Conservation (phyloP, 192 early-diverging fungal genomes). For the Chytriomyces hyalinus region DNA sequence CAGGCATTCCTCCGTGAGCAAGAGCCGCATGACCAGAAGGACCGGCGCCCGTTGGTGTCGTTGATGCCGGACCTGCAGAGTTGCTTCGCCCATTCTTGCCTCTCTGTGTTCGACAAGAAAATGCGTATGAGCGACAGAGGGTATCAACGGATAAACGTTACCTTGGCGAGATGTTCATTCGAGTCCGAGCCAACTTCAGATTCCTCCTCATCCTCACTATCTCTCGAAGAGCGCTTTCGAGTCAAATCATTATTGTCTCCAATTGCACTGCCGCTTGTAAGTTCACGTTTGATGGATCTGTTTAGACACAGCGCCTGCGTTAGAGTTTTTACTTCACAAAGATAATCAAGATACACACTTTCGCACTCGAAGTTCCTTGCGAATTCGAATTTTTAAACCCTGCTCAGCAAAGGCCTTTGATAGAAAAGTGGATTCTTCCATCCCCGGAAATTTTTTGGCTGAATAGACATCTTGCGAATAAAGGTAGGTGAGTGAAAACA, state of each 20-base stretch:
- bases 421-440: constrained; percentile 91
- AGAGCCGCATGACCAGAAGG: background rate
- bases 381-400: constrained; percentile 91
- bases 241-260: background rate
- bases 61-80: background rate
- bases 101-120: too few relatives aligned
- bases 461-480: constrained; percentile 68
- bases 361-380: constrained; percentile 75
- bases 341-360: constrained; percentile 30
- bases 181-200: constrained; percentile 17
- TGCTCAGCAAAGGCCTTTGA: constrained; percentile 95
- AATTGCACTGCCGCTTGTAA: background rate
- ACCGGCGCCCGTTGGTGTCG: background rate
- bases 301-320: background rate
- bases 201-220: constrained; percentile 32
- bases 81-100: too few relatives aligned
- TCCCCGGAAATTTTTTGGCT: constrained; percentile 96
- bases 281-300: constrained; percentile 8
- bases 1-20: background rate
- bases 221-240: constrained; percentile 8
- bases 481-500: background rate
- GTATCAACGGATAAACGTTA: background rate
- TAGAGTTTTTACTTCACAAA: background rate
- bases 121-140: too few relatives aligned
- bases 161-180: constrained; percentile 22